Evolutionary conservation across 108 stramenopile genomes (phyloP), one percentile per base, ranked within the genome.

Genomic region (Cylindrotheca closterium): DNA sequence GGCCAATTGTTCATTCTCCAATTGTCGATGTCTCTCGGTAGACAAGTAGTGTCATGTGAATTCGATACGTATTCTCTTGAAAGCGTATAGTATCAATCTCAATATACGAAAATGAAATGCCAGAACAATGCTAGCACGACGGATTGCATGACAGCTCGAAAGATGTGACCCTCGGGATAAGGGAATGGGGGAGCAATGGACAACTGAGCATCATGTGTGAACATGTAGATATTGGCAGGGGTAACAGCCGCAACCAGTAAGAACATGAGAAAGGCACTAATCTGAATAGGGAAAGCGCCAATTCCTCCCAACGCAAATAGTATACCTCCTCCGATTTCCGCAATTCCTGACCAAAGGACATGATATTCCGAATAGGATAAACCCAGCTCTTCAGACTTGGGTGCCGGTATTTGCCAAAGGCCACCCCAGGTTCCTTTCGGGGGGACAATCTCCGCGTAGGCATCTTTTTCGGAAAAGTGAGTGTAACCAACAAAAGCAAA

Each of bases 141-240:
- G 60, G 78, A 82, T 61, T 93, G 92, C 49, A 81, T 63, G 23
- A 82, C 78, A 27, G 68, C 88, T n/a, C 92, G 78, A 2, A 58
- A 75, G 18, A 59, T 52, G 71, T 93, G 92, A 8, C 88, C 92
- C 58, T 61, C 60, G 1, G 92, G 92, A 67, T 89, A 89, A 0
- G 68, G 73, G 1, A 77, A 30, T 2, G 67, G 58, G 4, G 80
- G 80, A 42, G 58, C 49, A 8, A 65, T 71, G 29, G 79, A 76
- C 70, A 87, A 75, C 33, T 78, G 81, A 18, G 84, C 86, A 69
- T 86, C 92, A 65, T 96, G 95, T 7, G 95, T 92, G 59, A 71
- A 90, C 89, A 91, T 92, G 71, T 92, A 96, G 37, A 91, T 84
- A 46, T 96, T 96, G 2, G 95, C 92, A 18, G 91, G 91, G 26